Base-by-base conservation (phyloP, 192 early-diverging fungal genomes). In the Podila minutissima region DNA sequence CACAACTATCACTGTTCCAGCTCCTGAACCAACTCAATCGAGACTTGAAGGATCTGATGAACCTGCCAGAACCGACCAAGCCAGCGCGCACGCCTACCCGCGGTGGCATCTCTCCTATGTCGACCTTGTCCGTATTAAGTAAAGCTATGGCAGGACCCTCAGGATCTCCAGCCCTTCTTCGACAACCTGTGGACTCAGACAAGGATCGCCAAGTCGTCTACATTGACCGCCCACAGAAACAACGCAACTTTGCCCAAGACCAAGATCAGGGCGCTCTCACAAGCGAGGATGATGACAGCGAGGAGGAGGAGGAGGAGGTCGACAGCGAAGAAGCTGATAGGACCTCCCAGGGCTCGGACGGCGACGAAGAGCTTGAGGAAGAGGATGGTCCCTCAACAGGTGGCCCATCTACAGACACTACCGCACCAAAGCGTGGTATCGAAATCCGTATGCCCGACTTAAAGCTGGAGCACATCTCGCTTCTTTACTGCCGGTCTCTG, bases 391-490 rank as follows among this genome's bases (percentile, higher is more conserved):
- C 55, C 13, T 31, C 29, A 58, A 71, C 46, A 53, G 51, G 58
- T 53, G 74, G 72, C 24, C 66, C 73, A 1, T 41, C 35, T 2
- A 22, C 49, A 5, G 66, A 67, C 49, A 49, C 60, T 10, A n/a
- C 61, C 17, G 22, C 79, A 10, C 72, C 84, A 50, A 84, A 89
- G n/a, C 67, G 88, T 17, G 96, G 94, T n/a, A 94, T 89, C 15
- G 92, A 94, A 59, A 89, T 96, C 53, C 86, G 93, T 11, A 83
- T 97, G 59, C 87, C 90, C 1, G 78, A 90, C 20, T 72, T 88
- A 0, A 60, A 83, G 6, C 62, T 96, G 12, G 85, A 86, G n/a
- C 88, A 90, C 67, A 88, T 97, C 15, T 84, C 93, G 0, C 71
- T 96, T 7, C 69, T 94, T 7, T 83, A 91, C 67, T 93, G 92